Percentiles rank a stretch among this genome's conserved stretches.
phyloP scores from a whole-genome alignment of 306 rosid species.

The Quercus dentata region DNA sequence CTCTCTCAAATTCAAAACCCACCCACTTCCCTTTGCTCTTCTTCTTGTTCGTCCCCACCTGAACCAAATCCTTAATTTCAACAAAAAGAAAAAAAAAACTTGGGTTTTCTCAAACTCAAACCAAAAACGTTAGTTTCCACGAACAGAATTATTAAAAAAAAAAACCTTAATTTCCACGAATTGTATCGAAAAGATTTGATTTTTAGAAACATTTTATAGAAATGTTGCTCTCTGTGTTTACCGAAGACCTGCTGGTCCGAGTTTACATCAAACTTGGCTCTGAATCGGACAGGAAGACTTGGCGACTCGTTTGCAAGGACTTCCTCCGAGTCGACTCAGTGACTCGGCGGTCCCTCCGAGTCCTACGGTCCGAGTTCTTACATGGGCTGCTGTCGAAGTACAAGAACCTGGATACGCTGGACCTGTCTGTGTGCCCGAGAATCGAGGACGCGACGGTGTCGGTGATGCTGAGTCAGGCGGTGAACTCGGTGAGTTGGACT shows the following conservation, averaged over 20 bases:
- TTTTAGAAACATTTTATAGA: too few relatives aligned
- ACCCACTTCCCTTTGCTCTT: neutral
- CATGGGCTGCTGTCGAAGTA: slow-evolving; percentile 26
- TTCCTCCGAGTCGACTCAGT: slow-evolving; percentile 40
- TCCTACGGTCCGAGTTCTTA: slow-evolving; percentile 54
- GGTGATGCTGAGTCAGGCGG: slow-evolving; percentile 26
- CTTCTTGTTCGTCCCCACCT: neutral
- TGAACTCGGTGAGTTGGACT: slow-evolving; percentile 37
- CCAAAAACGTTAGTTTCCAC: neutral
- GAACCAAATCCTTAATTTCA: neutral
- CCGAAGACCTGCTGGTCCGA: slow-evolving; percentile 46
- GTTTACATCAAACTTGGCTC: slow-evolving; percentile 23
- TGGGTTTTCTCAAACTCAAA: neutral
- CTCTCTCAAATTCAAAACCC: neutral
- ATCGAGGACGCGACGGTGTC: slow-evolving; percentile 39
- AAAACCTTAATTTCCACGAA: too few relatives aligned
- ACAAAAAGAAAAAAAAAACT: neutral
- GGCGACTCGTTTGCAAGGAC: slow-evolving; percentile 56
- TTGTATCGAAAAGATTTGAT: too few relatives aligned
- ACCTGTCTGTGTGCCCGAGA: slow-evolving; percentile 55
- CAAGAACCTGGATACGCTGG: slow-evolving; percentile 36
- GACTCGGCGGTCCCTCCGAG: slow-evolving; percentile 31
- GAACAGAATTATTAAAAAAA: neutral
- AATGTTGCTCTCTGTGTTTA: slow-evolving; percentile 24
- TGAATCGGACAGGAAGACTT: slow-evolving; percentile 39